Conservation (phyloP, 2,329 filamentous ascomycete genomes). For the Onygenales sp. region DNA sequence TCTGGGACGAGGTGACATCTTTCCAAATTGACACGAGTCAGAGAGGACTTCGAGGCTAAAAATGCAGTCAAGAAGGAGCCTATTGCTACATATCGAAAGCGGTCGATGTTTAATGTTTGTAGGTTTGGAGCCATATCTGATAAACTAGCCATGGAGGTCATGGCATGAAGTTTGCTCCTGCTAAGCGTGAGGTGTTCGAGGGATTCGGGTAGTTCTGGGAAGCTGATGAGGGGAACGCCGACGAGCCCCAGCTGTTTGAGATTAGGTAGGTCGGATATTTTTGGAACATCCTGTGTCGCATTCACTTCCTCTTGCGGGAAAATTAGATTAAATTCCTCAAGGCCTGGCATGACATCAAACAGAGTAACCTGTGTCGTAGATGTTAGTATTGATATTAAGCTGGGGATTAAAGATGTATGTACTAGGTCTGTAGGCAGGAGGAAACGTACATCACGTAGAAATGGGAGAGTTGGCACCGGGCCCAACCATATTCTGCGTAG, state of each 20-base stretch:
- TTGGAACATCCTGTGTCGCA: background rate
- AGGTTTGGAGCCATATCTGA: constrained; percentile 17
- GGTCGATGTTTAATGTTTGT: constrained; percentile 17
- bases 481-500: background rate
- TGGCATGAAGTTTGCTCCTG: background rate
- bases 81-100: background rate
- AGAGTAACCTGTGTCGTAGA: constrained; percentile 7
- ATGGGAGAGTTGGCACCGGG: background rate
- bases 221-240: constrained; percentile 14
- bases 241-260: constrained; percentile 22
- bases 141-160: constrained; percentile 3
- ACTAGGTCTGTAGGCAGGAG: background rate
- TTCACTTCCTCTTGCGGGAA: background rate
- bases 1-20: constrained; percentile 16
- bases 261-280: constrained; percentile 2
- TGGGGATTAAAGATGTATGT: background rate
- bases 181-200: constrained; percentile 21
- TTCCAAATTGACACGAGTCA: constrained; percentile 20
- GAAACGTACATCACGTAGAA: constrained; percentile 2
- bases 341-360: constrained; percentile 17
- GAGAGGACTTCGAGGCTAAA: constrained; percentile 13
- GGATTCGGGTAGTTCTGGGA: constrained; percentile 18
- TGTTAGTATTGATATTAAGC: background rate
- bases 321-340: constrained; percentile 24
- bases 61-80: background rate